These are phyloP conservation scores for Ceratocystis huliohia DNA, from an alignment of 2,329 filamentous ascomycete genomes.

Conservation along the genomic window DNA sequence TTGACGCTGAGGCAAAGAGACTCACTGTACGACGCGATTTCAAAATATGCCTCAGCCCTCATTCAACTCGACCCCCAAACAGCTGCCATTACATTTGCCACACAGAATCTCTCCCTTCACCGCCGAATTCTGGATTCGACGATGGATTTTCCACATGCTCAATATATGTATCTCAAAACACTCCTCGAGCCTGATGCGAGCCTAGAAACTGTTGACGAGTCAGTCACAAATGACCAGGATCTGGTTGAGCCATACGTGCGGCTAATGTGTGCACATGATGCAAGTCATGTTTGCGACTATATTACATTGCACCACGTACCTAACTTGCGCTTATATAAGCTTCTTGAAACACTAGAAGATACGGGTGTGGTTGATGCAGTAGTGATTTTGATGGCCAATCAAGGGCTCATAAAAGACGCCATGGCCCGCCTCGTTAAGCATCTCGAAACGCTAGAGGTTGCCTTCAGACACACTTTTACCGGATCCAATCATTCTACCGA, in stretches of 20 bases:
- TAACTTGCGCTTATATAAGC: conserved; percentile 63
- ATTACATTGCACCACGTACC: conserved; percentile 62
- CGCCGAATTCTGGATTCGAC: conserved; percentile 45
- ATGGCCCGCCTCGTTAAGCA: conserved; percentile 79
- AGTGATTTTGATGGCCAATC: conserved; percentile 76
- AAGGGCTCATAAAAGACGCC: conserved; percentile 69
- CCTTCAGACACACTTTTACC: conserved; percentile 60
- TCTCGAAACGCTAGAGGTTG: conserved; percentile 63
- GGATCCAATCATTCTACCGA: conserved; percentile 41
- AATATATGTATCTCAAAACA: conserved; percentile 64
- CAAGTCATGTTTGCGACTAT: conserved; percentile 73
- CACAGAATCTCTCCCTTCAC: conserved; percentile 52
- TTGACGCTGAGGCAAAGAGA: conserved; percentile 57
- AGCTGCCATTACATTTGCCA: conserved; percentile 54
- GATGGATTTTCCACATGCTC: conserved; percentile 46
- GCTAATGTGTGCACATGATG: conserved; percentile 79
- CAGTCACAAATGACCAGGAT: conserved; percentile 36
- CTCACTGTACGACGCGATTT: conserved; percentile 56
- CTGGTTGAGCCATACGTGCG: conserved; percentile 77
- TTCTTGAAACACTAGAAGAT: conserved; percentile 79
- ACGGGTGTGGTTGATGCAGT: conserved; percentile 86
- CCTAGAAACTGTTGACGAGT: conserved; percentile 16
- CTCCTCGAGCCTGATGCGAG: conserved; percentile 51
- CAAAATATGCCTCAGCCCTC: conserved; percentile 51
- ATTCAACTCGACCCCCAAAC: conserved; percentile 52